phyloP scores from a whole-genome alignment of 495 filamentous ascomycete species.

The Penicillium fimorum region DNA sequence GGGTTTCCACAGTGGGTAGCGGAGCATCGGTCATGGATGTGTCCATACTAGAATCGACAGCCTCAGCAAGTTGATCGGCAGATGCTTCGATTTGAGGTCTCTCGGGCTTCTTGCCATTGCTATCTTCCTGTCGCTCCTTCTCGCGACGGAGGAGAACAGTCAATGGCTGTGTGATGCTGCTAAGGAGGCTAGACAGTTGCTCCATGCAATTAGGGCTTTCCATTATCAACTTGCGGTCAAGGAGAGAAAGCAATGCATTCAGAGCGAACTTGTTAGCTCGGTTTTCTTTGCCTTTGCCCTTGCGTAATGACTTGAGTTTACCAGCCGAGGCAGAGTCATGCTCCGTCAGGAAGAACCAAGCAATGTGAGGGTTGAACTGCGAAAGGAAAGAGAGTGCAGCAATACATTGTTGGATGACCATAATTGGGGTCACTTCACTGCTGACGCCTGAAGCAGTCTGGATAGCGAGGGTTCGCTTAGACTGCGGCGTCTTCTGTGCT shows the following conservation, averaged over 20 bases:
- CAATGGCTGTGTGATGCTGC: conserved; percentile 84
- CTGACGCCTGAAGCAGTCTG: conserved; percentile 53
- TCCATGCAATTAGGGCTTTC: conserved; percentile 97
- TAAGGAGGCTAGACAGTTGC: conserved; percentile 79
- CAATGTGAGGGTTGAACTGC: conserved; percentile 77
- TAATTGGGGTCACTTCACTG: conserved; percentile 82
- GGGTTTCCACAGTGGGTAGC: conserved; percentile 32
- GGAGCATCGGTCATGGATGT: conserved; percentile 46
- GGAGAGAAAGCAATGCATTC: conserved; percentile 81
- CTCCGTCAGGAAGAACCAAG: conserved; percentile 92
- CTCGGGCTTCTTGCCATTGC: conserved; percentile 53
- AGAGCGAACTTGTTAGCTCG: conserved; percentile 86
- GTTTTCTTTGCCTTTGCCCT: conserved; percentile 81
- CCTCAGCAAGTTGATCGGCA: conserved; percentile 23
- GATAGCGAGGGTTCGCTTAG: conserved; percentile 63
- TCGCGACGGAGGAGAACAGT: conserved; percentile 79
- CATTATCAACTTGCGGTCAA: conserved; percentile 90
- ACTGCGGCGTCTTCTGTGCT: conserved; percentile 74
- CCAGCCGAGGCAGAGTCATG: conserved; percentile 74
- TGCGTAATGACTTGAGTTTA: conserved; percentile 74
- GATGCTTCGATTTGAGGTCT: conserved; percentile 25
- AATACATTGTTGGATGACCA: conserved; percentile 95
- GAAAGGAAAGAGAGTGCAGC: conserved; percentile 76
- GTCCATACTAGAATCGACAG: conserved; percentile 31
- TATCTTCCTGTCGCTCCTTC: conserved; percentile 66